Evolutionary conservation across 768 basidiomycete genomes (phyloP), one percentile per base, ranked within the genome.

Genomic region (Suillus subalutaceus): DNA sequence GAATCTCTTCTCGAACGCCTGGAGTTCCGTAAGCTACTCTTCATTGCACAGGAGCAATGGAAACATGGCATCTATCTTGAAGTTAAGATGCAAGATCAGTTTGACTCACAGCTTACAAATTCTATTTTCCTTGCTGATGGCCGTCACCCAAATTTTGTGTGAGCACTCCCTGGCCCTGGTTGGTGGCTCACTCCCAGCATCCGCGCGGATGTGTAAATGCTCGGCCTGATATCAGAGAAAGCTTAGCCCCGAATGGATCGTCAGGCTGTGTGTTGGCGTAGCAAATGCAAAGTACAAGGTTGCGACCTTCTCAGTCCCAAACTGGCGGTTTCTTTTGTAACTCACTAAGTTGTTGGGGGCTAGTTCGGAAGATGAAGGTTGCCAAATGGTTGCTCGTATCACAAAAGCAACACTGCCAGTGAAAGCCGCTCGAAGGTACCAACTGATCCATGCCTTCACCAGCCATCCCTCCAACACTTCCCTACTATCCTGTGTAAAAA

Each of bases 201-300:
- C 26, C 23, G 3, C 15, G 13, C 48, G 23, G 26, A 52, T 8
- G 26, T 30, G 26, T 15, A 30, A 52, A 8, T 30, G 4, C 52
- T 9, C 26, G 16, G 15, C 52, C 7, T 9, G 26, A 26, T 3
- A 30, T 52, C 26, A 30, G 26, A 8, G 18, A 20, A 30, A 20
- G 30, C 18, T 32, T 12, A 32, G 15, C 90, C 52, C 15, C 92
- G 62, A 98, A 77, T 9, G 96, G 91, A 73, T 96, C 96, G 5
- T 82, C 87, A 13, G 86, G 84, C 74, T 89, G 85, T 62, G 79
- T 77, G 65, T 90, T 63, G 94, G 91, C 44, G 88, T 89, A 12
- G 93, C 90, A 57, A 98, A 90, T 8, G 89, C 90, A 78, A 98
- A 98, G 78, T 93, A 95, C 32, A 95, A 76, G 20, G 83, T 83